Base-by-base conservation (phyloP, 1,139 yeast genomes). In the Pichiaceae sp. region DNA sequence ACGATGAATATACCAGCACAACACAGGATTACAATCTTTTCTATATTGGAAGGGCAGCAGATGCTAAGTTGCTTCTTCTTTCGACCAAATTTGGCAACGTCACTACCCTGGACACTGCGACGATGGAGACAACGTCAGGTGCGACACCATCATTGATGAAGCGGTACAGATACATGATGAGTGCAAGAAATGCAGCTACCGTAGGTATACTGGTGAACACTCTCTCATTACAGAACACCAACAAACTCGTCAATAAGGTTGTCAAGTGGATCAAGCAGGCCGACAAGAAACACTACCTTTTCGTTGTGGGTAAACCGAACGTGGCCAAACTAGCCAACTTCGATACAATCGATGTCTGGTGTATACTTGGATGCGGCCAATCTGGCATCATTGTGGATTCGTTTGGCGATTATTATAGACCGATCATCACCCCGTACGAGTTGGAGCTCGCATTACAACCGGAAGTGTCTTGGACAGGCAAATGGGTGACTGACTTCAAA, bases 271-370 rank as follows among this genome's bases (percentile, higher is more conserved):
- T 91, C 40, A 71, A 68, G 36, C 68, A 66, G 4, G 87, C 93
- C 0, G 96, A 87, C 2, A 91, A 91, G 59, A 93, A 93, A 54
- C 91, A 84, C 47, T 91, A 91, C 54, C 71, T 86, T 50, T 87
- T 91, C 62, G 97, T 89, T 5, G 97, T 91, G 6, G 99, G 99
- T 14, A 93, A 93, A 56, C 97, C 97, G n/a, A 91, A 91, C 53
- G 96, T 91, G 4, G 95, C 98, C 29, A 91, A 91, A 52, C 66
- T 91, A 38, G 98, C 98, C 11, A 91, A 91, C 57, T 91, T 93
- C 54, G 97, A 89, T 45, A 78, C 78, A 17, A 74, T 91, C 15
- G 98, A 91, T 49, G 70, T 84, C 20, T 91, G 98, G 97, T 89
- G 94, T 52, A 75, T 91, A 15, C 61, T 91, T 17, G 98, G 98